Base-by-base conservation (phyloP, 345 rosid species). In the Toxicodendron radicans region DNA sequence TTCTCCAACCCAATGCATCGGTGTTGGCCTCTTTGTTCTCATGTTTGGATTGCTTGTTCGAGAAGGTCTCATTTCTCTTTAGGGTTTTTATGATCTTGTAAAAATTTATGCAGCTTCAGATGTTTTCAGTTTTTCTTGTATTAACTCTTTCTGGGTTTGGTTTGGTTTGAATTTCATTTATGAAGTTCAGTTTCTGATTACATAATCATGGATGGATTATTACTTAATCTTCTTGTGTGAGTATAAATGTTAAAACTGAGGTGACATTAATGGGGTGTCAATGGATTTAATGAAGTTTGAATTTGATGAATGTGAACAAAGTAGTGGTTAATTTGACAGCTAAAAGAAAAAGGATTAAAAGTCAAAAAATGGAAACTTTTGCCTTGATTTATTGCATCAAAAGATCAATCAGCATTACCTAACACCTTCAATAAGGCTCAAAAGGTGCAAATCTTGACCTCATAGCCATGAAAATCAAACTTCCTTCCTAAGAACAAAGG, bases 31-130 rank as follows among this genome's bases (percentile, higher is more conserved):
- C 62, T 49, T 88, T 27, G 85, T 88, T 58, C 97, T 91, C 82
- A 76, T 89, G 83, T 83, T 88, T 73, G 98, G 92, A 24, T 73
- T 93, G 73, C 92, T 89, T 63, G 87, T 93, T 13, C 79, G 82
- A 45, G 97, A 93, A 93, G 98, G 97, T 74, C 73, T 85, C 68
- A 78, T 93, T 27, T 79, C 96, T 66, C 81, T 89, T 70, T 87
- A 76, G 63, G 20, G 48, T 60, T 38, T 24, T 24, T 20, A 16
- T 56, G 20, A 17, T 27, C 57, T 52, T 68, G 66, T 35, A 1
- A n/a, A 1, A 10, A 16, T 13, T 17, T 23, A 38, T 7, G 43
- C 38, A 8, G 43, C n/a, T 41, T 51, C 2, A 12, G 45, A 35
- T 16, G 27, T 17, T 38, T 35, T 38, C 0, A 8, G 9, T 30